Evolutionary conservation across 257 asterid genomes (phyloP).

Genomic region (Forsythia viridissima): DNA sequence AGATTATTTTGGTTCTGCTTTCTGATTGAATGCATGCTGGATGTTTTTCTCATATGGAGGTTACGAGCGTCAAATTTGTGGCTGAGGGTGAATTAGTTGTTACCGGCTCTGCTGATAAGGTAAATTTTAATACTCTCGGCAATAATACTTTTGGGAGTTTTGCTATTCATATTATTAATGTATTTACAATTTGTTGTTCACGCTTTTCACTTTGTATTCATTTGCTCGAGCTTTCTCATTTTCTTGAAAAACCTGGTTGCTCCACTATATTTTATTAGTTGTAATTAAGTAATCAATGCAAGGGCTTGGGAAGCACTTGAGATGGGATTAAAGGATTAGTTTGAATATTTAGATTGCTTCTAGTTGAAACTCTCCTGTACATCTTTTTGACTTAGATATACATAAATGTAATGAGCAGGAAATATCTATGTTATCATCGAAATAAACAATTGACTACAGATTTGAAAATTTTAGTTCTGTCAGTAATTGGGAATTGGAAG

Average conservation of each 20-base stretch:
- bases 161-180: slow-evolving; percentile 10
- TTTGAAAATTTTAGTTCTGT: not conserved
- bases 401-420: not conserved
- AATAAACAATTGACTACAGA: not conserved
- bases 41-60: slow-evolving; percentile 37
- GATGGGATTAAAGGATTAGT: not conserved
- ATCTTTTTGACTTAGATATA: not conserved
- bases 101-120: slow-evolving; percentile 96
- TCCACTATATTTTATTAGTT: not conserved
- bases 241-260: slow-evolving; percentile 2
- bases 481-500: slow-evolving; percentile 5
- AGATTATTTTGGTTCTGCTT: slow-evolving; percentile 4
- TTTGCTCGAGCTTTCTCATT: slow-evolving; percentile 6
- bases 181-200: not conserved
- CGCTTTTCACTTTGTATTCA: slow-evolving; percentile 2
- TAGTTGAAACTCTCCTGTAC: not conserved
- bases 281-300: not conserved
- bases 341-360: slow-evolving; percentile 4
- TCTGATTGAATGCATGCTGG: slow-evolving; percentile 19
- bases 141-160: not conserved
- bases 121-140: slow-evolving; percentile 19
- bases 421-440: not conserved
- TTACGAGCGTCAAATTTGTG: slow-evolving; percentile 83
- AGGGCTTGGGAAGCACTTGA: not conserved
- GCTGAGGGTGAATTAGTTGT: slow-evolving; percentile 74